These are phyloP conservation scores for Rubia occidens DNA, from an alignment of 305 asterid genomes.

Conservation along the genomic window DNA sequence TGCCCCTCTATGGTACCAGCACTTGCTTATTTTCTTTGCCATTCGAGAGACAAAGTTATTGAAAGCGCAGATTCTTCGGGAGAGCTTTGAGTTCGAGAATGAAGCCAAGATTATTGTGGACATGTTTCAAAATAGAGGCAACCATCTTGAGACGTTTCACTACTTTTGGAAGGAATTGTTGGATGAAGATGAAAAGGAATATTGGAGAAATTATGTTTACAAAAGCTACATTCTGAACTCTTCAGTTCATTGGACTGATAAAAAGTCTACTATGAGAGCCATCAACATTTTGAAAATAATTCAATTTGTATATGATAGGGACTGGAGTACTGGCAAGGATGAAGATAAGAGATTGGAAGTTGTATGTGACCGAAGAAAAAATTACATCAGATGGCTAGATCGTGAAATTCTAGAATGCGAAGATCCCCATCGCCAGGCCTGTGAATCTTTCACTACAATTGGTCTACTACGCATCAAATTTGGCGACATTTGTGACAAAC, in stretches of 20 bases:
- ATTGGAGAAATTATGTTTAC: not conserved
- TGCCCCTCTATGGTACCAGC: constrained; percentile 17
- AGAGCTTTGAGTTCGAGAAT: not conserved
- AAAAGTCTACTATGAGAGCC: not conserved
- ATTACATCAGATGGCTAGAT: not conserved
- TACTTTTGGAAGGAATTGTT: not conserved
- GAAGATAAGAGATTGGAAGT: not conserved
- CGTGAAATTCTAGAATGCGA: not conserved
- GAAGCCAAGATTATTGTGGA: not conserved
- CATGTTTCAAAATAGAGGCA: too few species aligned
- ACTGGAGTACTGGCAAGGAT: not conserved
- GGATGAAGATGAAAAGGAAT: not conserved
- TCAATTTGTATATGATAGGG: not conserved
- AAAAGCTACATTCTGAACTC: not conserved
- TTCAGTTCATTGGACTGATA: not conserved
- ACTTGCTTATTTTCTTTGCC: constrained; percentile 11
- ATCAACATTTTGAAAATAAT: not conserved
- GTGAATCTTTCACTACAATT: not conserved
- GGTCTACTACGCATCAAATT: not conserved
- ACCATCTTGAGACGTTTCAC: not conserved
- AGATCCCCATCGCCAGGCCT: too few species aligned
- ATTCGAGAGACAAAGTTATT: constrained; percentile 2
- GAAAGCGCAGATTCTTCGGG: constrained; percentile 1
- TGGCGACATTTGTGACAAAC: too few species aligned
- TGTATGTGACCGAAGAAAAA: not conserved